phyloP scores from a whole-genome alignment of 148 eudicot genomes.

The Vaccinium corymbosum region DNA sequence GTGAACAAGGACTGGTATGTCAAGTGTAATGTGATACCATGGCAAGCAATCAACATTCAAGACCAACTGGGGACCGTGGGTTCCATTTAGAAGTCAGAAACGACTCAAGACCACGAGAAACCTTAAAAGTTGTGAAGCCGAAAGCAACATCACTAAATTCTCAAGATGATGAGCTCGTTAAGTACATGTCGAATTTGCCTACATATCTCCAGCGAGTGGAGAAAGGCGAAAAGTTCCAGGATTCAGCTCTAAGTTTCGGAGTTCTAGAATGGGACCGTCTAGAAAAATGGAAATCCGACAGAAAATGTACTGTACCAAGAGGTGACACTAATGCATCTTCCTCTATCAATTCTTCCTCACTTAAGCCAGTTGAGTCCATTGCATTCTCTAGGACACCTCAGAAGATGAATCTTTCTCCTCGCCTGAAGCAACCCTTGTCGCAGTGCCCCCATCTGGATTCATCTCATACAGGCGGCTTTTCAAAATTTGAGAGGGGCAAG shows the following conservation, averaged over 20 bases:
- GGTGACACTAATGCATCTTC: constrained; percentile 15
- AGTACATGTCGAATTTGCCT: constrained; percentile 81
- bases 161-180: constrained; percentile 65
- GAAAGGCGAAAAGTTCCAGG: constrained; percentile 51
- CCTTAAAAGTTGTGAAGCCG: constrained; percentile 39
- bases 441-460: constrained; percentile 20
- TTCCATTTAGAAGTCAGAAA: constrained; percentile 32
- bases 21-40: constrained; percentile 25
- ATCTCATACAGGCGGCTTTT: constrained; percentile 26
- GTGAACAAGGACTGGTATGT: background rate
- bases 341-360: constrained; percentile 21
- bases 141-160: constrained; percentile 30
- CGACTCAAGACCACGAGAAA: constrained; percentile 31
- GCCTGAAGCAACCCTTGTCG: background rate
- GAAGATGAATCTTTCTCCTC: constrained; percentile 21
- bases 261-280: constrained; percentile 83
- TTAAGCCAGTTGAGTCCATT: constrained; percentile 9
- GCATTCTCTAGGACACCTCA: constrained; percentile 19
- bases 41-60: constrained; percentile 22
- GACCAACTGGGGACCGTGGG: constrained; percentile 24
- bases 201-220: constrained; percentile 58
- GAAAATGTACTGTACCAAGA: constrained; percentile 20
- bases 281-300: constrained; percentile 61
- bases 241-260: constrained; percentile 60
- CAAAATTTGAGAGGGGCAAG: constrained; percentile 26